These are phyloP conservation scores for Kodamaea laetipori DNA, from an alignment of 805 yeast species.

Conservation along the genomic window DNA sequence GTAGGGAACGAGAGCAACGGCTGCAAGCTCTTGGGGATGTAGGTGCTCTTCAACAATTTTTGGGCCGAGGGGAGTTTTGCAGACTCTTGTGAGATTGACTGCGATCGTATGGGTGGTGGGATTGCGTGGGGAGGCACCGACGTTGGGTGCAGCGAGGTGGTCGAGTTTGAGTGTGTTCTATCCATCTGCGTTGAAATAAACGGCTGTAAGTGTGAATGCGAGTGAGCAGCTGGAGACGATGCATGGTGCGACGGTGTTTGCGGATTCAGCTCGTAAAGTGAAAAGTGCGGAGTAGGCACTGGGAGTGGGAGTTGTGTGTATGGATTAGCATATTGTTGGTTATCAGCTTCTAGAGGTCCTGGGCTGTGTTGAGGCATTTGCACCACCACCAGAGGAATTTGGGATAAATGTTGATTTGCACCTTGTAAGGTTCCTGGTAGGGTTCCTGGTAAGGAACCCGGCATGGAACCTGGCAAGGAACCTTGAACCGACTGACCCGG, in stretches of 20 bases:
- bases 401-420: not conserved
- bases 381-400: not conserved
- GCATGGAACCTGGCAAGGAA: too few species aligned
- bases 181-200: conserved; percentile 2
- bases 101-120: conserved; percentile 8
- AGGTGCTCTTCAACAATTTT: conserved; percentile 10
- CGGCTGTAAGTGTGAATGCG: conserved; percentile 4
- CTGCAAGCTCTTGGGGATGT: conserved; percentile 19
- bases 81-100: conserved; percentile 6
- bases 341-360: not conserved
- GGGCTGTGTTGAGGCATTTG: not conserved
- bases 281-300: not conserved
- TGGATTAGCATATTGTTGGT: conserved; percentile 1
- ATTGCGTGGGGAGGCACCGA: conserved; percentile 1
- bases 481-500: too few species aligned
- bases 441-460: too few species aligned
- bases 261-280: conserved; percentile 4
- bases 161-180: conserved; percentile 2
- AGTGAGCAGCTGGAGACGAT: conserved; percentile 3
- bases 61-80: conserved; percentile 12
- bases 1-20: conserved; percentile 18
- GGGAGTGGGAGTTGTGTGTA: conserved; percentile 3
- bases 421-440: not conserved
- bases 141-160: not conserved
- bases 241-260: conserved; percentile 7